Base-by-base conservation (phyloP, 352 stramenopile genomes). In the Phytophthora cactorum region DNA sequence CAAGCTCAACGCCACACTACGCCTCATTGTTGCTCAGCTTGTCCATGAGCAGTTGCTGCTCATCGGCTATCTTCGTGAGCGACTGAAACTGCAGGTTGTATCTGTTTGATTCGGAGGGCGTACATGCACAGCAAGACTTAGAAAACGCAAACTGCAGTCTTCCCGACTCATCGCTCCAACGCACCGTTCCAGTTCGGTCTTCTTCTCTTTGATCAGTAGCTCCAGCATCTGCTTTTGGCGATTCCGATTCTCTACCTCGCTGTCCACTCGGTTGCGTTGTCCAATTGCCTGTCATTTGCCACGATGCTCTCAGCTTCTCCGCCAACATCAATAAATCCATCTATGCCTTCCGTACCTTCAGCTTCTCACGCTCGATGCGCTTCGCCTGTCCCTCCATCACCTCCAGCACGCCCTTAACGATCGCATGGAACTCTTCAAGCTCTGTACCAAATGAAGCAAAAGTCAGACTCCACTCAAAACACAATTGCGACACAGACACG, bases 1-100 rank as follows among this genome's bases (percentile, higher is more conserved):
- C 27, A 44, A 41, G 3, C 31, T 49, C 44, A 36, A 59, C n/a
- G n/a, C 46, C 27, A 59, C 41, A 25, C 68, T 83, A 94, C 51
- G 82, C 79, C 70, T 95, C 83, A 66, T 95, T 95, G 77, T 93
- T 95, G 75, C 87, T 93, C n/a, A 95, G 80, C 67, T 91, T 92
- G 46, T 95, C 84, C 57, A 95, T 93, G 7, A 95, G 77, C 28
- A 83, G 54, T 66, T 92, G 84, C 66, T 95, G 86, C 69, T 93
- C 84, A 55, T 93, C 83, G 2, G 82, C 83, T 59, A 95, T 91
- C 71, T 91, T 91, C 14, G 66, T 72, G 22, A 95, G 78, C 38
- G 87, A 95, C 59, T 90, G 74, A 59, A 77, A 91, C 66, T 95
- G 87, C 11, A 93, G 64, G 52, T 90, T 85, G 79, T 91, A 95